Base-by-base conservation (phyloP, 805 yeast genomes). In the Torulaspora gathmanii region DNA sequence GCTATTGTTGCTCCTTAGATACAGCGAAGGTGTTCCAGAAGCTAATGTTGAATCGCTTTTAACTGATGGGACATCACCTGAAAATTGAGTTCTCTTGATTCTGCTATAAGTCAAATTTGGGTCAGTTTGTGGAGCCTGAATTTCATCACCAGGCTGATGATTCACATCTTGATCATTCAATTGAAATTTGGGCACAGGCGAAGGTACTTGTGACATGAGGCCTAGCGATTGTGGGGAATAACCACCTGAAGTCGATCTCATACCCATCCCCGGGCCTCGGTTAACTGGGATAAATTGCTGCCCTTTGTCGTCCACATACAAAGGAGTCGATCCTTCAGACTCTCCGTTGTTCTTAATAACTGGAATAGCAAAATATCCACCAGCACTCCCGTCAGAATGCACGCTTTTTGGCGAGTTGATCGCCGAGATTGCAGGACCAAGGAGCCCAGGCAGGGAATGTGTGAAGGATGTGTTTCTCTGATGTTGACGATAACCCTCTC, bases 351-450 rank as follows among this genome's bases (percentile, higher is more conserved):
- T 48, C 19, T 42, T 51, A 5, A 46, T 45, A 2, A 66, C 47
- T 4, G 70, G 70, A 12, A 66, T 53, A 1, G 66, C 65, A 49
- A 66, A 66, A 38, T 66, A 66, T 1, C 68, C 70, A 23, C 67
- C 67, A 15, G 51, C 54, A 36, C 66, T 61, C 4, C 53, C 54
- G 3, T 52, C 61, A 10, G 65, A 55, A 10, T 47, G 45, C 37
- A 49, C 41, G 45, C 65, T 57, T 16, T 53, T 48, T 11, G 64
- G 63, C 1, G 64, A 57, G 28, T 48, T 46, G n/a, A 52, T 51
- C 1, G 55, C 42, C n/a, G 52, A 25, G 13, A 40, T 47, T 7
- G 55, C 27, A 13, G 47, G 29, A 2, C 43, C 42, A 16, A 43
- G 42, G 11, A 39, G 27, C 3, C 46, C 52, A 19, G 50, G 37